phyloP scores from a whole-genome alignment of 768 basidiomycete species.

The Tricholoma terreum region DNA sequence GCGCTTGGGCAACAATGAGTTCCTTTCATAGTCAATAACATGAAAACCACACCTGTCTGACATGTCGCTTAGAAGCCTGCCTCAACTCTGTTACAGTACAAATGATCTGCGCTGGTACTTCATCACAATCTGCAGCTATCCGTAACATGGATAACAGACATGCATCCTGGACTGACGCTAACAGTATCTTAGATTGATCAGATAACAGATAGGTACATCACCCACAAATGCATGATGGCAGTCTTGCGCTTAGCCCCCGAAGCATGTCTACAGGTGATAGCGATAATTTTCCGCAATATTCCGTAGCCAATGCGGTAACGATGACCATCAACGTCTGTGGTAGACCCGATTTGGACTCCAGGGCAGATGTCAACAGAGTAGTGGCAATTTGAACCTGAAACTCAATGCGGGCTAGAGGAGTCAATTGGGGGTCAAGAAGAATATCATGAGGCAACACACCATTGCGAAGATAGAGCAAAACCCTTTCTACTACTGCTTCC shows the following conservation, averaged over 20 bases:
- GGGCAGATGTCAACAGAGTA: conserved; percentile 41
- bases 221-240: conserved; percentile 45
- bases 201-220: background rate
- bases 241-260: conserved; percentile 38
- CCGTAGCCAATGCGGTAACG: conserved; percentile 64
- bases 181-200: conserved; percentile 6
- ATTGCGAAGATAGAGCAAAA: conserved; percentile 48
- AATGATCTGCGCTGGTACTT: conserved; percentile 45
- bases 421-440: background rate
- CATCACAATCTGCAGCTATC: conserved; percentile 55
- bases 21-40: background rate
- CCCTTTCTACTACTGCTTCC: conserved; percentile 54
- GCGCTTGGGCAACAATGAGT: conserved; percentile 41
- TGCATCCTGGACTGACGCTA: conserved; percentile 73
- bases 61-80: conserved; percentile 47
- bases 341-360: conserved; percentile 32
- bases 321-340: conserved; percentile 66
- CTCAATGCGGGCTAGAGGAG: conserved; percentile 31
- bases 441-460: conserved; percentile 34
- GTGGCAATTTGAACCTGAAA: conserved; percentile 46
- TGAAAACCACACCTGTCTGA: conserved; percentile 48
- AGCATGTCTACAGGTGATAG: conserved; percentile 49
- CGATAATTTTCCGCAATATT: conserved; percentile 52
- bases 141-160: conserved; percentile 71
- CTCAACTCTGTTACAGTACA: conserved; percentile 41